phyloP scores from a whole-genome alignment of 2,329 filamentous ascomycete genomes.

The Scleromitrula shiraiana region DNA sequence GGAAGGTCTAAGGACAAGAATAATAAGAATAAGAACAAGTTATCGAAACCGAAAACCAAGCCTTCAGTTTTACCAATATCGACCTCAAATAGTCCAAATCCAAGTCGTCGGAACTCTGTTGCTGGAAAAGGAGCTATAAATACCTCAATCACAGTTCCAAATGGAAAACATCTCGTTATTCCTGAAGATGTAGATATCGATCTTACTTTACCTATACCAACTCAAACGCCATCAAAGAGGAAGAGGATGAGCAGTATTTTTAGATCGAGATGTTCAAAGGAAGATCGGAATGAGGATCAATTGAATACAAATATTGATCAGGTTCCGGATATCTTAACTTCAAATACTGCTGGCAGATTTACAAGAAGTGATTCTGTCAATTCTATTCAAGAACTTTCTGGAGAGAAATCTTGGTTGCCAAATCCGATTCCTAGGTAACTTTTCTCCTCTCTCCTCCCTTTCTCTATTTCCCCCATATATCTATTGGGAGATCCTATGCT shows the following conservation, averaged over 20 bases:
- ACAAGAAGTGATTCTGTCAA: slow-evolving; percentile 7
- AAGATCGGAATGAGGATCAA: not conserved
- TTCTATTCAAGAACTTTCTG: not conserved
- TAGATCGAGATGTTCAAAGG: slow-evolving; percentile 3
- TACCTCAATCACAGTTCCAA: not conserved
- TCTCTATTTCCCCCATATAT: no score
- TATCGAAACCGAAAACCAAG: slow-evolving; percentile 29
- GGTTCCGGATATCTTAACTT: not conserved
- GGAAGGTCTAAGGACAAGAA: slow-evolving; percentile 17
- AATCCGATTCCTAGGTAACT: slow-evolving; percentile 1
- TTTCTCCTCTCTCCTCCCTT: no score
- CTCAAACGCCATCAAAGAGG: slow-evolving; percentile 7
- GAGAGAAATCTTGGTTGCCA: not conserved
- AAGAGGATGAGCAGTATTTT: slow-evolving; percentile 11
- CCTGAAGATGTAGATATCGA: not conserved
- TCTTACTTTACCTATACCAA: not conserved
- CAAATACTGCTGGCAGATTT: not conserved
- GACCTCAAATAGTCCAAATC: slow-evolving; percentile 11
- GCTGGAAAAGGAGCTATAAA: slow-evolving; percentile 6
- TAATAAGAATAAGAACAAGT: slow-evolving; percentile 21
- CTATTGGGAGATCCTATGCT: not conserved
- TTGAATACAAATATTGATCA: not conserved
- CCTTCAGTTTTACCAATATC: slow-evolving; percentile 16
- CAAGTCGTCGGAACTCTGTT: slow-evolving; percentile 21
- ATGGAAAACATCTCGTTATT: not conserved